These are phyloP conservation scores for Saccharum officinarum DNA, from an alignment of 176 grass and related monocot species.

Conservation along the genomic window DNA sequence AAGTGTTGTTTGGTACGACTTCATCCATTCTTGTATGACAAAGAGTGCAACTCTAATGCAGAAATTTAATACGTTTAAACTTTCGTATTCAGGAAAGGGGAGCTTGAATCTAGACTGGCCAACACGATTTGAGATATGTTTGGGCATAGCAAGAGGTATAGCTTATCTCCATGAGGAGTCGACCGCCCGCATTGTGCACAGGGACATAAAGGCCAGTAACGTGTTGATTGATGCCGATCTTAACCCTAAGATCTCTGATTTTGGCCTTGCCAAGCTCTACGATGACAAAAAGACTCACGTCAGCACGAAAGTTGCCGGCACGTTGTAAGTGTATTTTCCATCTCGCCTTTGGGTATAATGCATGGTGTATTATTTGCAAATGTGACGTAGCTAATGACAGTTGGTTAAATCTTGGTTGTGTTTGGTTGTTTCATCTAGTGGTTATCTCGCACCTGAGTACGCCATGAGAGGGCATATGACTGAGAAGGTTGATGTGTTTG, in stretches of 20 bases:
- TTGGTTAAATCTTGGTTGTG: background rate
- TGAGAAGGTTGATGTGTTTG: slow-evolving; percentile 79
- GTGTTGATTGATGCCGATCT: slow-evolving; percentile 65
- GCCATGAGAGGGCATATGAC: slow-evolving; percentile 90
- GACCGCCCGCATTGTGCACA: slow-evolving; percentile 58
- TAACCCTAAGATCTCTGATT: slow-evolving; percentile 77
- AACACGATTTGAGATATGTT: slow-evolving; percentile 62
- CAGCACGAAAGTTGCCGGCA: slow-evolving; percentile 73
- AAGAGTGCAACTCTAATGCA: background rate
- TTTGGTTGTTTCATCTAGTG: slow-evolving; percentile 41
- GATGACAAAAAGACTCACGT: slow-evolving; percentile 70
- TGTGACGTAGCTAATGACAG: background rate
- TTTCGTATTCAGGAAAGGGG: slow-evolving; percentile 49
- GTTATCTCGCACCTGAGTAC: slow-evolving; percentile 84
- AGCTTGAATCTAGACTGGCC: slow-evolving; percentile 59
- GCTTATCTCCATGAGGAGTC: slow-evolving; percentile 84
- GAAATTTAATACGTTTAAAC: background rate
- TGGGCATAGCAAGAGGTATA: slow-evolving; percentile 65
- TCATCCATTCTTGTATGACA: background rate
- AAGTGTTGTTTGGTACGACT: slow-evolving; percentile 62
- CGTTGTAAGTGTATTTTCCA: slow-evolving; percentile 53
- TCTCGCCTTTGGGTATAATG: background rate
- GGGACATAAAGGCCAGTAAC: slow-evolving; percentile 82
- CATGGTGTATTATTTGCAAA: background rate
- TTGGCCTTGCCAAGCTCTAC: slow-evolving; percentile 75